Percentiles rank a stretch among this genome's conserved stretches.
Conservation (phyloP, 192 early-diverging fungal genomes). For the Globomyces pollinis-pini region DNA sequence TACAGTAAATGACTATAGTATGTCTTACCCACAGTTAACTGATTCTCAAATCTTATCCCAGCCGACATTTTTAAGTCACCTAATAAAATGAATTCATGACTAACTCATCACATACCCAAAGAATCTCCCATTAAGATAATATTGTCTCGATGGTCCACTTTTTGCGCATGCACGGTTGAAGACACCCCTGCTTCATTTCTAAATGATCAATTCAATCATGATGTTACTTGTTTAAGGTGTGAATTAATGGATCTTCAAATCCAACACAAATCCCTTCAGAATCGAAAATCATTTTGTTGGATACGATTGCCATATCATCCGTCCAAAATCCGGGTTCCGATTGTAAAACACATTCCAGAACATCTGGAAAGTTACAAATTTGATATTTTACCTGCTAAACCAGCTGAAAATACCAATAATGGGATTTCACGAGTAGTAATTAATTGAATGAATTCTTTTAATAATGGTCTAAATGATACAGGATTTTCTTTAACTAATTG, state of each 20-base stretch:
- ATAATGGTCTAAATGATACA: conserved; percentile 39
- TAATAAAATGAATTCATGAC: conserved; percentile 9
- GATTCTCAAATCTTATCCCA: conserved; percentile 47
- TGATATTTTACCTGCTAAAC: conserved; percentile 36
- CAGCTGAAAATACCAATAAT: conserved; percentile 66
- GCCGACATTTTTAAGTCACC: conserved; percentile 65
- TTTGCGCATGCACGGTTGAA: conserved; percentile 29
- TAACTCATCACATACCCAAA: conserved; percentile 8
- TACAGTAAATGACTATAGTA: not conserved
- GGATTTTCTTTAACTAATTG: conserved; percentile 39
- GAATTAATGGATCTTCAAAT: conserved; percentile 62
- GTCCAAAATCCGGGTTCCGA: conserved; percentile 26
- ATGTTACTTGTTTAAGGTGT: conserved; percentile 71
- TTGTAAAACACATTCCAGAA: conserved; percentile 12
- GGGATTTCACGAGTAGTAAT: conserved; percentile 36
- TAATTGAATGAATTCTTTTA: conserved; percentile 30
- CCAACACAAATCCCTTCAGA: conserved; percentile 35
- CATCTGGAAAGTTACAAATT: too few relatives aligned
- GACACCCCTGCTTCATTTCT: conserved; percentile 48
- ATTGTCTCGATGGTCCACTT: conserved; percentile 40
- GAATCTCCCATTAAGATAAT: conserved; percentile 68
- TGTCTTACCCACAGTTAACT: conserved; percentile 54
- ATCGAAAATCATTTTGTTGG: conserved; percentile 64
- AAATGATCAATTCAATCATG: too few relatives aligned
- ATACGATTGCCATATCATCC: conserved; percentile 60